Percentiles rank a stretch among this genome's conserved stretches.
Evolutionary conservation across 1,284 basidiomycete species (phyloP).

Genomic region (Leccinum colubrinum): DNA sequence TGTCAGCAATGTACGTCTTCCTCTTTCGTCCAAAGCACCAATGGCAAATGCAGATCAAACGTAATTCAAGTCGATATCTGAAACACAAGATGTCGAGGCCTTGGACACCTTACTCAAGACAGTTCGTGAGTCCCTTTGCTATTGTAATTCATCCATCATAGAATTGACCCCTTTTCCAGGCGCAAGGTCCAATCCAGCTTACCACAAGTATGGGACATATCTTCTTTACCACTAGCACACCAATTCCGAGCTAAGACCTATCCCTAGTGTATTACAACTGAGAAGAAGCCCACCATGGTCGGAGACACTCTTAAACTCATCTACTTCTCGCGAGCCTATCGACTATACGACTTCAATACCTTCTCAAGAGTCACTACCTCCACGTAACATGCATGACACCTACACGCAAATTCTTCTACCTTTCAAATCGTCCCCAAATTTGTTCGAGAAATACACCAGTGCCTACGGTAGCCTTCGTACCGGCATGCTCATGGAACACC

Average conservation of each 20-base stretch:
- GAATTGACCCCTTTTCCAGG: slow-evolving; percentile 33
- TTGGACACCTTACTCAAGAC: slow-evolving; percentile 58
- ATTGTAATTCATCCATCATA: neutral
- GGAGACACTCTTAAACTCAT: slow-evolving; percentile 47
- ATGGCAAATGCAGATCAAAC: neutral
- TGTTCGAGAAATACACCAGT: slow-evolving; percentile 69
- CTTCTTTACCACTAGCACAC: neutral
- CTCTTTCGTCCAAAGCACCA: neutral
- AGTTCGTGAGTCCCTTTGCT: slow-evolving; percentile 47
- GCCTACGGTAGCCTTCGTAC: slow-evolving; percentile 64
- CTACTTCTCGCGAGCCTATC: slow-evolving; percentile 18
- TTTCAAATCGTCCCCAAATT: slow-evolving; percentile 53
- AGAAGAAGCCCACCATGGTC: slow-evolving; percentile 54
- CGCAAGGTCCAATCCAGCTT: slow-evolving; percentile 53
- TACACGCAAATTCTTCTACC: slow-evolving; percentile 65
- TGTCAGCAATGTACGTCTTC: slow-evolving; percentile 1
- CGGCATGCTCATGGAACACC: slow-evolving; percentile 73
- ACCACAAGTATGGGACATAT: slow-evolving; percentile 43
- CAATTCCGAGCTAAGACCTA: slow-evolving; percentile 4
- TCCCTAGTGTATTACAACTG: slow-evolving; percentile 49
- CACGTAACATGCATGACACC: slow-evolving; percentile 66
- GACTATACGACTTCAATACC: slow-evolving; percentile 15
- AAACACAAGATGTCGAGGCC: slow-evolving; percentile 55
- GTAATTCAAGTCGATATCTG: slow-evolving; percentile 37
- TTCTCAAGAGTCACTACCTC: slow-evolving; percentile 32